Evolutionary conservation across 306 rosid species (phyloP).

Genomic region (Comarum palustre): DNA sequence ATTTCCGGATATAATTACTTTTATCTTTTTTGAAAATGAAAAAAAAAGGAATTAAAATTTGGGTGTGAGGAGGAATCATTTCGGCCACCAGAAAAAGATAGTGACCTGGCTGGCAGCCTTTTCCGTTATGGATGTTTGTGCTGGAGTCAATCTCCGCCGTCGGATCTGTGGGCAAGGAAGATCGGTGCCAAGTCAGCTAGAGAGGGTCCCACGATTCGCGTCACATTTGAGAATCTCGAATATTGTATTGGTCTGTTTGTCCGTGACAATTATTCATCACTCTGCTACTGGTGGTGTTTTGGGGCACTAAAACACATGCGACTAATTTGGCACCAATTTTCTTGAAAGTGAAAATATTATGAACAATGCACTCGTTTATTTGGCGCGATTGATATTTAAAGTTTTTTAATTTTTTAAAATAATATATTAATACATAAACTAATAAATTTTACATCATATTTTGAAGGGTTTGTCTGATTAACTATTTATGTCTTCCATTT

Average conservation of each 20-base stretch:
- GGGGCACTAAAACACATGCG: background rate
- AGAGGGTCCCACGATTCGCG: background rate
- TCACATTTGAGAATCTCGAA: background rate
- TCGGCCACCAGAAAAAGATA: constrained; percentile 42
- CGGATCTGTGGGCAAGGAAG: background rate
- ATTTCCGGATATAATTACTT: background rate
- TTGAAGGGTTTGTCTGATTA: no score
- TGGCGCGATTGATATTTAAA: no score
- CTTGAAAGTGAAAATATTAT: no score
- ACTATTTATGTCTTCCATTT: no score
- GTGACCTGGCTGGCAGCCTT: constrained; percentile 51
- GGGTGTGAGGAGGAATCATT: constrained; percentile 32
- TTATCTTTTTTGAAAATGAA: background rate
- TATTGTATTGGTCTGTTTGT: background rate
- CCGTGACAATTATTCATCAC: constrained; percentile 2
- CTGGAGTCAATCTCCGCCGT: constrained; percentile 8
- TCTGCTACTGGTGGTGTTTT: no score
- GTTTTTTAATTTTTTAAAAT: no score
- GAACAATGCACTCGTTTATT: no score
- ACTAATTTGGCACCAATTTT: background rate
- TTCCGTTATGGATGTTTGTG: constrained; percentile 20
- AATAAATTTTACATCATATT: no score
- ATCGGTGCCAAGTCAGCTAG: background rate
- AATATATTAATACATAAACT: no score
- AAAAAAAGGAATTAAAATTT: background rate